Base-by-base conservation (phyloP, 305 asterid species). In the Ilex paraguariensis region DNA sequence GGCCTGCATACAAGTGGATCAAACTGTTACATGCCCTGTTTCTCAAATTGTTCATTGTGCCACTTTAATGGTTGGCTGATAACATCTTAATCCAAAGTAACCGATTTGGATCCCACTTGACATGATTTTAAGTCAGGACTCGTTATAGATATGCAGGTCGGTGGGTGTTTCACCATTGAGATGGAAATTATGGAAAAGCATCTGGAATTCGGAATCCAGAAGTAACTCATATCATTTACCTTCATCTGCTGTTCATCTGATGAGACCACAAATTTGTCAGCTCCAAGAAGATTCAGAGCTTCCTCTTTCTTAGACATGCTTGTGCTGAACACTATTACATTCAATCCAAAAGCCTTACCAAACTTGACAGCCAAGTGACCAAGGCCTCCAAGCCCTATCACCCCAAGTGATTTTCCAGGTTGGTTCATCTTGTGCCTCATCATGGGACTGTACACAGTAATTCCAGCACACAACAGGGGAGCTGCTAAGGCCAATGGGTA, bases 321-420 rank as follows among this genome's bases (percentile, higher is more conserved):
- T 30, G 97, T 87, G 84, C 98, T 92, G 56, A 92, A 87, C 48
- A 92, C 97, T 0, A 91, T 87, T 32, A 92, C 97, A 57, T 84
- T 84, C 79, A 92, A 73, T 56, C 98, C 98, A 67, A 92, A 89
- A 46, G 98, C 97, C 81, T 85, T 92, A 54, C 97, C 97, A 56
- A 87, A 82, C 75, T 92, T 92, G 64, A 92, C 98, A 0, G 98
- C 98, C 72, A 92, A 70, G 83, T 92, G 98, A 15, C 98, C 98
- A 8, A 92, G 91, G 30, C 98, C 98, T 53, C 98, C 98, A 30
- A 92, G 81, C 46, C 98, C 98, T 51, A 92, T 71, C 56, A 92
- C 88, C 56, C 98, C 98, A 60, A 92, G 69, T 31, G 97, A 82
- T 65, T 92, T 92, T 13, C 95, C 98, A 0, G 91, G 85, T 63